phyloP scores from a whole-genome alignment of 352 stramenopile genomes.

The Phytopythium litorale region DNA sequence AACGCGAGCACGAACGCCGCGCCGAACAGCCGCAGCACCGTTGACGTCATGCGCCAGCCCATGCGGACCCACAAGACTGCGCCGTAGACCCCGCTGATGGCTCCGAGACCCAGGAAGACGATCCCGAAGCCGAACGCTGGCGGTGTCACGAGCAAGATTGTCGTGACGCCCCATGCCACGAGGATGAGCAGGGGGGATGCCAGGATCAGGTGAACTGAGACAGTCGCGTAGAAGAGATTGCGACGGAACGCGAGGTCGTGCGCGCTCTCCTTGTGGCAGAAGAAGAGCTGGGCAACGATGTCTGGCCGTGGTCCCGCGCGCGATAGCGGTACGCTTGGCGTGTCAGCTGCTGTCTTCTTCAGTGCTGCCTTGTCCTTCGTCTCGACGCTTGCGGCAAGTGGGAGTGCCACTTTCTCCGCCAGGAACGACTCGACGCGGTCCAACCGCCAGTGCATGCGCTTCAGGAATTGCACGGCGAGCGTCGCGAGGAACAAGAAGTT shows the following conservation, averaged over 20 bases:
- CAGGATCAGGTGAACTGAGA: slow-evolving; percentile 52
- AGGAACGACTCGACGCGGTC: slow-evolving; percentile 78
- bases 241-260: slow-evolving; percentile 66
- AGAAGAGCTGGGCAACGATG: slow-evolving; percentile 71
- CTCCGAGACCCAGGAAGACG: slow-evolving; percentile 64
- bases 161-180: slow-evolving; percentile 68
- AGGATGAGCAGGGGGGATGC: slow-evolving; percentile 53
- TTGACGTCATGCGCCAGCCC: slow-evolving; percentile 79
- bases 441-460: slow-evolving; percentile 76
- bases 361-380: slow-evolving; percentile 9
- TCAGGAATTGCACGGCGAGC: slow-evolving; percentile 57
- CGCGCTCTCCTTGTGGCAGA: slow-evolving; percentile 67
- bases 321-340: neutral
- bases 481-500: slow-evolving; percentile 43
- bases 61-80: slow-evolving; percentile 58
- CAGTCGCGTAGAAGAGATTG: slow-evolving; percentile 74
- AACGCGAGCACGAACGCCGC: slow-evolving; percentile 59
- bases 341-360: slow-evolving; percentile 3
- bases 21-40: slow-evolving; percentile 46
- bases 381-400: slow-evolving; percentile 2
- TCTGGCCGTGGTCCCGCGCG: slow-evolving; percentile 30
- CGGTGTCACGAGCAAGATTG: slow-evolving; percentile 64
- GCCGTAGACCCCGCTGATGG: slow-evolving; percentile 39
- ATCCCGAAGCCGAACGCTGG: slow-evolving; percentile 75
- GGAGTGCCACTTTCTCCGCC: slow-evolving; percentile 46